These are phyloP conservation scores for Vicia sativa DNA, from an alignment of 306 rosid species.

Conservation along the genomic window DNA sequence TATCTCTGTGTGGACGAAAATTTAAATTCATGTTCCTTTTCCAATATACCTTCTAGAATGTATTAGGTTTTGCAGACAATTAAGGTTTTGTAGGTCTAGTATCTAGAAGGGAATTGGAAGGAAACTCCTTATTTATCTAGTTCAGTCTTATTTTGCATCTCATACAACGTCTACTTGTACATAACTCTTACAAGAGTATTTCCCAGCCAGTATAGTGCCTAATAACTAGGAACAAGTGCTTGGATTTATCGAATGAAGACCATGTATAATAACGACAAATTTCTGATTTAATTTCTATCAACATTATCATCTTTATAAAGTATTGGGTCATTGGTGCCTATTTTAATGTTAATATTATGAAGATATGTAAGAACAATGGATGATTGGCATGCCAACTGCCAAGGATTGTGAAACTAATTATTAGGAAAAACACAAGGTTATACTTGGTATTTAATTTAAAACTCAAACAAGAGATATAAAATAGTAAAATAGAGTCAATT, in stretches of 20 bases:
- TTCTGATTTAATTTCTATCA: background rate
- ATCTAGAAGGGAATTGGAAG: constrained; percentile 9
- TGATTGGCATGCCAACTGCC: constrained; percentile 1
- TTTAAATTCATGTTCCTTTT: background rate
- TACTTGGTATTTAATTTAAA: background rate
- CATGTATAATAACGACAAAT: constrained; percentile 1
- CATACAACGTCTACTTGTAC: constrained; percentile 9
- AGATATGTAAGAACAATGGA: constrained; percentile 16
- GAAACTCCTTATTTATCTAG: constrained; percentile 7
- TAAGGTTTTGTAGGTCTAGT: constrained; percentile 4
- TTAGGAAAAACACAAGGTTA: background rate
- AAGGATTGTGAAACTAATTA: constrained; percentile 1
- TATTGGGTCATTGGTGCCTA: background rate
- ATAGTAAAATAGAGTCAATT: constrained; percentile 5
- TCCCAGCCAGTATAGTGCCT: constrained; percentile 10
- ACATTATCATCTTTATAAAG: constrained; percentile 7
- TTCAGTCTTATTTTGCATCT: constrained; percentile 1
- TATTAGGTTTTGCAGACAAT: constrained; percentile 1
- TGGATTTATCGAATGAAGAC: constrained; percentile 8
- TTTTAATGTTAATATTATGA: background rate
- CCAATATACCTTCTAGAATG: constrained; percentile 6
- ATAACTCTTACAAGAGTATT: constrained; percentile 3
- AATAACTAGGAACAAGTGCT: background rate
- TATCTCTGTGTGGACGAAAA: background rate
- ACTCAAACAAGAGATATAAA: background rate